Evolutionary conservation across 2,329 filamentous ascomycete genomes (phyloP), one percentile per base, ranked within the genome.

Genomic region (Mycosphaerella arachidis): DNA sequence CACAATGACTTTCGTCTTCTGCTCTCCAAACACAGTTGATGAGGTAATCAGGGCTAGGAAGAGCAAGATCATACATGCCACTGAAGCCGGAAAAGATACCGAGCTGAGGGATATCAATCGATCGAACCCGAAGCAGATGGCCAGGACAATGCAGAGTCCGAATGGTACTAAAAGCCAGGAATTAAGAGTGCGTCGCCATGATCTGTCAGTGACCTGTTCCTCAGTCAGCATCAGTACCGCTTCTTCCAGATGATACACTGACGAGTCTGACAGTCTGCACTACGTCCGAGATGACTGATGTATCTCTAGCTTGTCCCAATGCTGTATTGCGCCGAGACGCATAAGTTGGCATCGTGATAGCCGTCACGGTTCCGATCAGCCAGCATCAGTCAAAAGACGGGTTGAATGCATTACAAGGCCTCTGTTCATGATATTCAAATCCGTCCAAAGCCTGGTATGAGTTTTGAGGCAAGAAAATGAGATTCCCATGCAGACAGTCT

Each of bases 81-180:
- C 84, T 1, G 83, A 85, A 2, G 84, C 81, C 0, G 84, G 84
- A 61, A 87, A 87, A 0, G 81, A 77, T 7, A 85, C 77, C 24
- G 76, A 75, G 57, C 79, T 77, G 7, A 81, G 69, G 12, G 73
- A 73, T 59, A 79, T 77, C 1, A 77, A 69, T 50, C 70, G 69
- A 66, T 77, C 70, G 35, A 79, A 66, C 6, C 76, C 77, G 65
- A 76, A 77, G 63, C 75, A 77, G 54, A 73, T 70, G 20, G 77
- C 63, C 7, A 79, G 65, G 35, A 78, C 73, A 9, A 74, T 50
- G 0, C 77, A 35, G 56, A 76, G 62, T 16, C 77, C 77, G 51
- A 76, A 45, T 0, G 83, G 84, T 0, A 84, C 78, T 61, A 78
- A 78, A 29, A 86, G 50, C 80, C 83, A 86, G 53, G 70, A 61